phyloP scores from a whole-genome alignment of 2,329 filamentous ascomycete species.

The Cercospora sojina region DNA sequence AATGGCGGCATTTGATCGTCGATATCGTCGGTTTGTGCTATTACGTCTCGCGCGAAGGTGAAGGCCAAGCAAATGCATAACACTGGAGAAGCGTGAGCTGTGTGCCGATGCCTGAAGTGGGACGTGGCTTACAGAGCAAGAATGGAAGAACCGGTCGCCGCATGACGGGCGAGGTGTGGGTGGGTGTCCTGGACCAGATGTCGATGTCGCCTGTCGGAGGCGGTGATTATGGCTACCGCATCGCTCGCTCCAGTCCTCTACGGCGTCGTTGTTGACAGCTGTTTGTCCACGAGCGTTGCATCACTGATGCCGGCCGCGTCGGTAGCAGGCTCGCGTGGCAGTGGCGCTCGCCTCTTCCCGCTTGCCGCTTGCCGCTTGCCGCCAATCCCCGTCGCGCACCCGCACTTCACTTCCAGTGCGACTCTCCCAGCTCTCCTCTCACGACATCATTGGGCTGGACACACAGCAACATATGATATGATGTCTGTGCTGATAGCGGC shows the following conservation, averaged over 20 bases:
- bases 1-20: constrained; percentile 6
- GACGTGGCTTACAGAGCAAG: constrained; percentile 16
- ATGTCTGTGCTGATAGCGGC: background rate
- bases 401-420: background rate
- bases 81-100: constrained; percentile 13
- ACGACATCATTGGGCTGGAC: background rate
- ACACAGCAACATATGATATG: background rate
- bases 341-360: background rate
- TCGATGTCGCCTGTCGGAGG: background rate
- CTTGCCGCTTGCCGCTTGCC: background rate
- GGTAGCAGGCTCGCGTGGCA: background rate
- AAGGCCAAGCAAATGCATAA: constrained; percentile 22
- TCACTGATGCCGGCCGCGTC: background rate
- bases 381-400: background rate
- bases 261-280: background rate
- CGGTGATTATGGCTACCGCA: constrained; percentile 3
- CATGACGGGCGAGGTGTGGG: constrained; percentile 4
- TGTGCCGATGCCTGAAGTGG: background rate
- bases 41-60: constrained; percentile 19
- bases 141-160: constrained; percentile 18
- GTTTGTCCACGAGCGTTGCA: constrained; percentile 1
- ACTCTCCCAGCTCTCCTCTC: background rate
- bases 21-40: constrained; percentile 9
- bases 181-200: background rate
- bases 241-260: background rate